These are phyloP conservation scores for Copromyces sp. DNA, from an alignment of 495 filamentous ascomycete species.

Conservation along the genomic window DNA sequence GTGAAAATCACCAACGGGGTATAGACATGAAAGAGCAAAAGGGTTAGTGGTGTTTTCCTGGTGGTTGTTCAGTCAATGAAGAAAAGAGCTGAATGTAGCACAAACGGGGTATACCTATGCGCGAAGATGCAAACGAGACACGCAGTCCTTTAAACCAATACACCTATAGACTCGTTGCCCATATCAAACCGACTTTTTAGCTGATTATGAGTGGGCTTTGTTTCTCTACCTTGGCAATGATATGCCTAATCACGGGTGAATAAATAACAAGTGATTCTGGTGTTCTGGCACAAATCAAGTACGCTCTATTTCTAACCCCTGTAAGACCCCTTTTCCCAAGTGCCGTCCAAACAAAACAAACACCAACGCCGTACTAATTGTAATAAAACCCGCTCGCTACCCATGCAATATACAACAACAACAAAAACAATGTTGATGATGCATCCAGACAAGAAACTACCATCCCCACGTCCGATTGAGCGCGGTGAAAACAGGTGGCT, in stretches of 20 bases:
- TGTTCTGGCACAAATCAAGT: neutral
- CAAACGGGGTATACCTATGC: neutral
- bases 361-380: neutral
- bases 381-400: neutral
- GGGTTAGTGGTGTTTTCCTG: neutral
- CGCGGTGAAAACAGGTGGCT: conserved; percentile 88
- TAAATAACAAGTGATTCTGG: neutral
- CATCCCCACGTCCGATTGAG: conserved; percentile 90
- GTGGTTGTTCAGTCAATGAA: neutral
- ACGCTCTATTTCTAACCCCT: neutral
- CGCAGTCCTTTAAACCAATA: neutral
- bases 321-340: neutral
- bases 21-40: neutral
- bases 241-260: neutral
- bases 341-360: neutral
- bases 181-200: too few relatives aligned
- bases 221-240: neutral
- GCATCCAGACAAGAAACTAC: conserved; percentile 33
- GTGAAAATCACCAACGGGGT: too few relatives aligned
- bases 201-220: neutral
- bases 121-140: neutral
- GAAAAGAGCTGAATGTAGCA: neutral
- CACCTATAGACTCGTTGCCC: neutral
- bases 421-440: neutral
- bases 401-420: neutral